Base-by-base conservation (phyloP, 2,329 filamentous ascomycete genomes). In the Arthrobotrys entomopaga region DNA sequence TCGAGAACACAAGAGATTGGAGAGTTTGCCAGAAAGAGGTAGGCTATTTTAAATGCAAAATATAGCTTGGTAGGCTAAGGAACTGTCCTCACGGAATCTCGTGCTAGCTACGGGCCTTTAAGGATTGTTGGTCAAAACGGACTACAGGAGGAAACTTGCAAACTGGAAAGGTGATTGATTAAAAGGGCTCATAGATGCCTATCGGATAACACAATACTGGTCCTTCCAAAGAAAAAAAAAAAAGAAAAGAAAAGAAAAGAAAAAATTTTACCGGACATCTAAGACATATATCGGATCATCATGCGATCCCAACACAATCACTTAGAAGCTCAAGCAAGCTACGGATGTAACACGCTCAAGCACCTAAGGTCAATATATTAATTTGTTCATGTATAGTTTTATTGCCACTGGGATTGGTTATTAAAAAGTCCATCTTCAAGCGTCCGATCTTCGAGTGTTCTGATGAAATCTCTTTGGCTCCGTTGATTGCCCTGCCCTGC, bases 361-460 rank as follows among this genome's bases (percentile, higher is more conserved):
- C 42, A 46, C 15, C 42, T 16, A 13, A 34, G 2, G 10, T 10
- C 29, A 34, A 34, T 34, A 10, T 34, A 34, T 10, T 34, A 34
- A 10, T 34, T 34, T 34, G 29, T 34, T 34, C 6, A 34, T 34
- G 3, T 11, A 5, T 13, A 38, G 16, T 24, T 49, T 85, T 84
- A 88, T 79, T 88, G 86, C 86, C 90, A 96, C 82, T 95, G 91
- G 84, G 89, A 87, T 77, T 87, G 84, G 77, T 84, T 85, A 48
- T 85, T 86, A 87, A 93, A 91, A 80, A 93, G 97, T 1, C 93
- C 92, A 82, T 98, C 94, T 81, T 97, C 94, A 65, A 98, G 84
- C 1, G 93, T 97, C 40, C 95, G 88, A 82, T 98, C 95, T 82
- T 99, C 95, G 76, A 99, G 84, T 76, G 91, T 97, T 65, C 95